Evolutionary conservation across 441 rosid species (phyloP).

Genomic region (Pelargonium fulgidum): DNA sequence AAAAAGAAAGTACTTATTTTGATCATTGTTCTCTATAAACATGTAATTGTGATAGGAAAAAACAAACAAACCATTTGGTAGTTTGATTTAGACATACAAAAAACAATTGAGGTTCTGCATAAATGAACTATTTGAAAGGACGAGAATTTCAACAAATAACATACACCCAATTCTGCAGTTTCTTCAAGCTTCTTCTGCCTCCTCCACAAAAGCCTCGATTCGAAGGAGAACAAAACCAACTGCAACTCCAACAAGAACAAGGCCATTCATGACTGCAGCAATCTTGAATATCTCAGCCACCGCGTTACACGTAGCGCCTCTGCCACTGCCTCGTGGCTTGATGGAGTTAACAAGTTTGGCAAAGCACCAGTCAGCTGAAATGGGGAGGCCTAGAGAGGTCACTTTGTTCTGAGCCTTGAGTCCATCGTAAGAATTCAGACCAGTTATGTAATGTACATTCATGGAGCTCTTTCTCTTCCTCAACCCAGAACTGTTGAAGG

Average conservation of each 20-base stretch:
- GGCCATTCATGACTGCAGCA: slow-evolving; percentile 59
- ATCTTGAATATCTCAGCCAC: slow-evolving; percentile 57
- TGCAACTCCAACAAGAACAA: slow-evolving; percentile 59
- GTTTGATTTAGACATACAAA: too few relatives aligned
- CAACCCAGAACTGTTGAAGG: slow-evolving; percentile 25
- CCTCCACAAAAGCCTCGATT: slow-evolving; percentile 55
- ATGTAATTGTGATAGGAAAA: too few relatives aligned
- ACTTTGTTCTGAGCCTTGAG: slow-evolving; percentile 56
- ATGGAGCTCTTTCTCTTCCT: slow-evolving; percentile 23
- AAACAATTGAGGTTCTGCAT: too few relatives aligned
- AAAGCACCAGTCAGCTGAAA: slow-evolving; percentile 42
- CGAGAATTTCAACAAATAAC: too few relatives aligned
- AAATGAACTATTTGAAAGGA: too few relatives aligned
- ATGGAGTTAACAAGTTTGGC: slow-evolving; percentile 42
- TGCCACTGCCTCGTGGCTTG: slow-evolving; percentile 32
- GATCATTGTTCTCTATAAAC: too few relatives aligned
- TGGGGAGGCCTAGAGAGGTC: slow-evolving; percentile 43
- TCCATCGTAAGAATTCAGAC: slow-evolving; percentile 50
- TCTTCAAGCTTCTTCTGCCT: slow-evolving; percentile 32
- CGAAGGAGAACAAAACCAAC: slow-evolving; percentile 72
- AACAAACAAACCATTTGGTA: too few relatives aligned
- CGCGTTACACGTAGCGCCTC: slow-evolving; percentile 41
- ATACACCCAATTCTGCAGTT: too few relatives aligned
- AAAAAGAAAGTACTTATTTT: too few relatives aligned
- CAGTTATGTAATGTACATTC: slow-evolving; percentile 35